phyloP scores from a whole-genome alignment of 1,284 basidiomycete genomes.

The Earliella scabrosa region DNA sequence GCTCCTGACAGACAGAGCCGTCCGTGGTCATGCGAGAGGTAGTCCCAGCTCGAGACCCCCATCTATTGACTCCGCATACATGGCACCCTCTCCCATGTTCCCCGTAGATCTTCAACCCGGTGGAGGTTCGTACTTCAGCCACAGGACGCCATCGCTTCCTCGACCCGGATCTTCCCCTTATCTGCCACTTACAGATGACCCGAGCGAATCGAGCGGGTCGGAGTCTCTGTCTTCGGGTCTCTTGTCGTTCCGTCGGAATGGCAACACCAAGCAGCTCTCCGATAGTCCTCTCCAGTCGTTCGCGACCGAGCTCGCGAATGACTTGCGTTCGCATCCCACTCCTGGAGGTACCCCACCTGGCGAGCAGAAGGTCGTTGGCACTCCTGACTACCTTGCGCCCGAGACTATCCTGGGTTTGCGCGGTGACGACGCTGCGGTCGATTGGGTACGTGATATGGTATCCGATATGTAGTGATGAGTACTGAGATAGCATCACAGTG shows the following conservation, averaged over 20 bases:
- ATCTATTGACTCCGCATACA: constrained; percentile 83
- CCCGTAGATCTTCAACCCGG: constrained; percentile 52
- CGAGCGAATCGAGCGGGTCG: constrained; percentile 85
- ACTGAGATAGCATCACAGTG: constrained; percentile 55
- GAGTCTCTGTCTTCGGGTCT: constrained; percentile 67
- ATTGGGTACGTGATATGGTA: constrained; percentile 81
- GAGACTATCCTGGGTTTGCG: constrained; percentile 96
- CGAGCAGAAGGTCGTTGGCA: constrained; percentile 95
- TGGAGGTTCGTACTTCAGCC: constrained; percentile 83
- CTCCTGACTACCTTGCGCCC: constrained; percentile 95
- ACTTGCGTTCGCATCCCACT: constrained; percentile 71
- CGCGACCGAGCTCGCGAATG: constrained; percentile 80
- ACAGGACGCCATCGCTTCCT: constrained; percentile 59
- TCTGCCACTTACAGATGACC: constrained; percentile 74
- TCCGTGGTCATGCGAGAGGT: constrained; percentile 58
- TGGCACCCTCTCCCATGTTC: constrained; percentile 69
- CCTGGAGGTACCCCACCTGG: constrained; percentile 71
- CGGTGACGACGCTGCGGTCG: constrained; percentile 94
- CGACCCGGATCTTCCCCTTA: constrained; percentile 67
- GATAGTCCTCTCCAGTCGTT: constrained; percentile 85
- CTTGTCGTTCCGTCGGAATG: constrained; percentile 52
- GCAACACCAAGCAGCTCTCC: constrained; percentile 46
- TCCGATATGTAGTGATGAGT: not conserved
- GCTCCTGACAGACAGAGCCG: constrained; percentile 45
- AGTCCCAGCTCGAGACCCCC: constrained; percentile 75